These are phyloP conservation scores for Tolypocladium tropicale DNA, from an alignment of 2,329 filamentous ascomycete genomes.

Conservation along the genomic window DNA sequence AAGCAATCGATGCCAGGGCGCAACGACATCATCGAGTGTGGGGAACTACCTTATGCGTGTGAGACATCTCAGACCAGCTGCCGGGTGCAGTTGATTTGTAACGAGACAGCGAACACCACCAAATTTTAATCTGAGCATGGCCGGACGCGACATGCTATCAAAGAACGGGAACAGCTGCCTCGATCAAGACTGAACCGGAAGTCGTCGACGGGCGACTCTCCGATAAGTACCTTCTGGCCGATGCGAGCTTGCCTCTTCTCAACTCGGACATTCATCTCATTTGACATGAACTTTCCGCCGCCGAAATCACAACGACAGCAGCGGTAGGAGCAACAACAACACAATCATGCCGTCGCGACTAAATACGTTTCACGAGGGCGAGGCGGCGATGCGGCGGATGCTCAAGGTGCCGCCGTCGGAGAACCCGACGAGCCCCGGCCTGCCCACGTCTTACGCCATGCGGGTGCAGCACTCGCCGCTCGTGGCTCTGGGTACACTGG, in stretches of 20 bases:
- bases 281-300: not conserved
- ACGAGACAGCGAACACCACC: not conserved
- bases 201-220: not conserved
- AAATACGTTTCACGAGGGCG: conserved; percentile 52
- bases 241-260: not conserved
- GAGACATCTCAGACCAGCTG: not conserved
- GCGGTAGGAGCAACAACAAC: no score
- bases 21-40: not conserved
- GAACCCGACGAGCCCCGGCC: conserved; percentile 58
- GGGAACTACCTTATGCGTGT: not conserved
- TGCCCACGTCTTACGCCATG: conserved; percentile 50
- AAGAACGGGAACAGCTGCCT: not conserved
- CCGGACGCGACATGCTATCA: not conserved
- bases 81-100: not conserved
- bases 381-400: conserved; percentile 52
- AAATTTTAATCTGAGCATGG: not conserved
- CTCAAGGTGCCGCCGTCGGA: conserved; percentile 44
- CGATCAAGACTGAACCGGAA: not conserved
- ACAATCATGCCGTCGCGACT: conserved; percentile 16
- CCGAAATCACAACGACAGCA: not conserved
- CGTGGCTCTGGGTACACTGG: conserved; percentile 63
- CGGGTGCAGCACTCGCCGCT: conserved; percentile 55
- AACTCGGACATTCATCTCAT: not conserved
- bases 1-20: not conserved
- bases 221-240: not conserved